A percentile compares a stretch with the other conserved stretches of the same genome.
phyloP scores from a whole-genome alignment of 192 early-diverging fungal genomes.

The Podila verticillata region DNA sequence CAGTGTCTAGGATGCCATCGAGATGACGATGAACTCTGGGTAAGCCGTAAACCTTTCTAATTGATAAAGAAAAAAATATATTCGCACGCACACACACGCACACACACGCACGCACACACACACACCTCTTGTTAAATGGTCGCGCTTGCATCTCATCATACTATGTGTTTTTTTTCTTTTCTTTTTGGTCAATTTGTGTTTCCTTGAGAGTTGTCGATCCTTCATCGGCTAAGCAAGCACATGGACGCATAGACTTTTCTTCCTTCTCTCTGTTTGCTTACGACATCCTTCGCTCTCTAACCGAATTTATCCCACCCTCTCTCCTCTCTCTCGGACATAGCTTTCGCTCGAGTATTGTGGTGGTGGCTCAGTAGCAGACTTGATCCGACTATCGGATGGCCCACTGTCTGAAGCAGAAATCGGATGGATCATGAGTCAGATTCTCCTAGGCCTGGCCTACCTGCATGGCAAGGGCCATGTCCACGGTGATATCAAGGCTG shows the following conservation, averaged over 20 bases:
- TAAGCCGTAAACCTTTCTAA: background rate
- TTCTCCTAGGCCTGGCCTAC: slow-evolving; percentile 26
- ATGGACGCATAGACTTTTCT: background rate
- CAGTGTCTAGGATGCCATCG: slow-evolving; percentile 30
- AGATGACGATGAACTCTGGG: slow-evolving; percentile 30
- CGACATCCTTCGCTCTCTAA: background rate
- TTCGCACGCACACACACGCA: no score
- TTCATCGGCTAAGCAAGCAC: background rate
- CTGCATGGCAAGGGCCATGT: slow-evolving; percentile 38
- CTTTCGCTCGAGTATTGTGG: slow-evolving; percentile 30
- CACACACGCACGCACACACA: no score
- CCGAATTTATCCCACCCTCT: background rate
- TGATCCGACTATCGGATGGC: slow-evolving; percentile 40
- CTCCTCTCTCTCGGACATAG: background rate
- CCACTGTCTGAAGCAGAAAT: slow-evolving; percentile 33
- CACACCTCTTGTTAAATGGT: no score
- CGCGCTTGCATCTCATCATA: no score
- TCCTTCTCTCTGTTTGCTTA: background rate
- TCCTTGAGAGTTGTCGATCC: background rate
- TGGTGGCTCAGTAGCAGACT: slow-evolving; percentile 34
- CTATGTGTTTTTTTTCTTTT: background rate
- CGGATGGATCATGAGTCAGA: slow-evolving; percentile 45
- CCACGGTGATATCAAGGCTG: slow-evolving; percentile 45
- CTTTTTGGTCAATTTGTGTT: background rate
- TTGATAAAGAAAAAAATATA: no score